Evolutionary conservation across 192 early-diverging fungal genomes (phyloP).

Genomic region (Rhizophagus sp.): DNA sequence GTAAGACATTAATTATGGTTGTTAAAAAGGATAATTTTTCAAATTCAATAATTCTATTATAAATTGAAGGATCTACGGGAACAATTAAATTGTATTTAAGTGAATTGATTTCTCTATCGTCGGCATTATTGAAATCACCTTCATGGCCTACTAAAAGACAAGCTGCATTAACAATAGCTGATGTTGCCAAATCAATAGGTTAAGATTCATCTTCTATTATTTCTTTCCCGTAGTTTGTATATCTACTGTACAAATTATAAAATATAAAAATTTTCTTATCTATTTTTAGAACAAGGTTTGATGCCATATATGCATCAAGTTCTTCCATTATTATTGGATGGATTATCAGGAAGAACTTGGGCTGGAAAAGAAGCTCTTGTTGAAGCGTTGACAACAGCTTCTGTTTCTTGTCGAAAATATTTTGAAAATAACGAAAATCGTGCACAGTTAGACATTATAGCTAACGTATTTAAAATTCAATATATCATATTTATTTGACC

Average conservation of each 20-base stretch:
- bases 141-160: conserved; percentile 82
- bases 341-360: conserved; percentile 73
- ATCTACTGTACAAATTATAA: no score
- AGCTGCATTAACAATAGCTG: conserved; percentile 64
- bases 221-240: background rate
- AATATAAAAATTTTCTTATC: background rate
- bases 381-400: conserved; percentile 57
- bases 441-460: conserved; percentile 43
- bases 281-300: conserved; percentile 35
- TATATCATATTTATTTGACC: background rate
- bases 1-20: conserved; percentile 34
- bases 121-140: conserved; percentile 55
- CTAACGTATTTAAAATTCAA: conserved; percentile 39
- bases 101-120: conserved; percentile 63
- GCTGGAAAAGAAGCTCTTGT: conserved; percentile 80
- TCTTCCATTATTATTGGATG: conserved; percentile 62
- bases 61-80: conserved; percentile 44
- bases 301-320: conserved; percentile 45
- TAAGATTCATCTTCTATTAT: background rate
- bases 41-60: background rate
- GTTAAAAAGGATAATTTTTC: background rate
- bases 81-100: conserved; percentile 63
- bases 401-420: conserved; percentile 55
- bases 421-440: conserved; percentile 36
- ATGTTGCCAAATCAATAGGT: conserved; percentile 58